Base-by-base conservation (phyloP, 495 filamentous ascomycete genomes). In the Penicillium subrubescens region DNA sequence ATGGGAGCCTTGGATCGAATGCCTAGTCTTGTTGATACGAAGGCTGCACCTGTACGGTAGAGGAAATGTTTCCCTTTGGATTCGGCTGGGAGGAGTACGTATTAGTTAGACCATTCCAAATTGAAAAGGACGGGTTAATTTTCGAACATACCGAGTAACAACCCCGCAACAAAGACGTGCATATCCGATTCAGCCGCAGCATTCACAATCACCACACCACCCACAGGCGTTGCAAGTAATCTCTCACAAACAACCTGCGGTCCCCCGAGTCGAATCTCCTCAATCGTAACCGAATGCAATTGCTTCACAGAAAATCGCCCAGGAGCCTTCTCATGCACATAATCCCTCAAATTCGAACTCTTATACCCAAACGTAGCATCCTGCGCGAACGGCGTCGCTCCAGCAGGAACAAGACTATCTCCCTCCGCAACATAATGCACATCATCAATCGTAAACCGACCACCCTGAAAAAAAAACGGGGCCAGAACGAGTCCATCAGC, bases 391-490 rank as follows among this genome's bases (percentile, higher is more conserved):
- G 80, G 79, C 12, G 83, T 86, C 41, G 69, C 57, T 0, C 78
- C 76, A 1, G 81, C 82, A 0, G 83, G 83, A 8, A 84, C 77
- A 1, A 86, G 65, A 7, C 60, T 54, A 15, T 74, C 79, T 0
- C 75, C 77, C 61, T 86, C 83, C 2, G 73, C 73, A 21, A 86
- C 83, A 64, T 86, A 86, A 53, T 86, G 83, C 19, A 86, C 78
- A 66, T 85, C 81, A 37, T 82, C 57, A 34, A 85, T 83, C 1
- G 83, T 86, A 37, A 76, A 81, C 8, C 83, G 63, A 0, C 83
- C 82, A 14, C 83, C 83, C 64, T 85, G 83, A 59, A 78, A 80
- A 65, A 86, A 85, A 67, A 86, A 86, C 4, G 83, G 83, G 0
- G 82, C 81, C 0, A 86, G 72, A 8, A 85, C 72, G 68, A 80